Base-by-base conservation (phyloP, 495 filamentous ascomycete species). In the Articulospora tetracladia region DNA sequence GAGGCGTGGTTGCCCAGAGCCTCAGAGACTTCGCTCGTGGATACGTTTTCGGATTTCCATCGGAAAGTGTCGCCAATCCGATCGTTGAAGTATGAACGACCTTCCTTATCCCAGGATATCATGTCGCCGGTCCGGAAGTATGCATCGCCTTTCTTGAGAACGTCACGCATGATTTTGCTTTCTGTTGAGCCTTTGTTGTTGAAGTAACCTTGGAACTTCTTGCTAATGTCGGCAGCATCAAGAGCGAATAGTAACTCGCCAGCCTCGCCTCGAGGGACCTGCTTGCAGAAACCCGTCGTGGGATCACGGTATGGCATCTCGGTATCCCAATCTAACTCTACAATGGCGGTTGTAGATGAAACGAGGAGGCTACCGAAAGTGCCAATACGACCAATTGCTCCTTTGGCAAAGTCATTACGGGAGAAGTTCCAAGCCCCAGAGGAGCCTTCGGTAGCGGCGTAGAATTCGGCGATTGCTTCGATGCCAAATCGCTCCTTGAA, bases 21-120 rank as follows among this genome's bases (percentile, higher is more conserved):
- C 53, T 91, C 86, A 23, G 83, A 82, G 6, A 95, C 93, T 62
- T 96, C 93, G 22, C 87, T 86, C 0, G 93, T 94, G 10, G 86
- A 88, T 2, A 97, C 90, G 57, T 97, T 98, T 74, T 98, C 93
- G 47, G 84, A 86, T 77, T 96, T 97, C 93, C 93, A 98, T 19
- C 93, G 84, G 76, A 91, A 98, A 0, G 93, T 97, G 66, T 98
- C 93, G 53, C 93, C 93, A 36, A 98, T 87, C 12, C 92, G 88
- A 70, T 98, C 94, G 46, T 83, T 82, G 72, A 98, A 98, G 72
- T 80, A 96, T 76, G 86, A 86, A 15, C 87, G 77, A 7, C 90
- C 89, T 59, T 96, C 86, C 0, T 56, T 56, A 60, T 92, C 89
- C 73, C 80, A 82, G 34, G 84, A 79, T 20, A 97, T 71, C 23